Percentiles rank a stretch among this genome's conserved stretches.
Conservation (phyloP, 352 stramenopile species). For the Blastocystis hominis region DNA sequence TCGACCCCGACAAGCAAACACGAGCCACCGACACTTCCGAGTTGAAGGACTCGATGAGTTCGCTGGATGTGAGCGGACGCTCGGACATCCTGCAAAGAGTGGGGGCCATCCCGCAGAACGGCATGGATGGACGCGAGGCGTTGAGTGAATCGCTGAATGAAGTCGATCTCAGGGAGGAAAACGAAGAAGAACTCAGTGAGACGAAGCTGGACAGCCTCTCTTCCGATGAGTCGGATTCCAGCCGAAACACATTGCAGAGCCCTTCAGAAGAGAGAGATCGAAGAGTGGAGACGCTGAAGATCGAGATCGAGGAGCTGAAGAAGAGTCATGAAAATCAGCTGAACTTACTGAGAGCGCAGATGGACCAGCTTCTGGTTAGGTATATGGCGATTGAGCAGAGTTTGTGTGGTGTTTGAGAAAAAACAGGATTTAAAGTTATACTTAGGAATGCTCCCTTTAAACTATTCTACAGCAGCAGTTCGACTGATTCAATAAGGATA, state of each 20-base stretch:
- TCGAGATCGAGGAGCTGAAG: neutral
- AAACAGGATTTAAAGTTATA: neutral
- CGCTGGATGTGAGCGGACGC: too few relatives aligned
- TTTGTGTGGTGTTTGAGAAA: slow-evolving; percentile 11
- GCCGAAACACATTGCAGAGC: neutral
- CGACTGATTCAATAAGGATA: neutral
- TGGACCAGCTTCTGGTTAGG: neutral
- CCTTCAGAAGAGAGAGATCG: neutral
- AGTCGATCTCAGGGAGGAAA: too few relatives aligned
- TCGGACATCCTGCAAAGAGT: too few relatives aligned
- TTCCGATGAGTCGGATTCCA: neutral
- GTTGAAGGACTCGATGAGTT: too few relatives aligned
- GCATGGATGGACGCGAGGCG: too few relatives aligned
- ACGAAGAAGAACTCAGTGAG: too few relatives aligned
- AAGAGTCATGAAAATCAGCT: neutral
- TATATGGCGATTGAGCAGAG: neutral
- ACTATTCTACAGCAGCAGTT: neutral
- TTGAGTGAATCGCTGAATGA: too few relatives aligned
- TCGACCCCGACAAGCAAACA: too few relatives aligned
- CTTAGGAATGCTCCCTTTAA: neutral
- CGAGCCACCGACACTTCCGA: too few relatives aligned
- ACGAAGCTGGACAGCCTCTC: neutral
- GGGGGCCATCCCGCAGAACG: too few relatives aligned
- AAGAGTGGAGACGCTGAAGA: neutral
- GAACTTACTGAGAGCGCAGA: neutral